Percentiles rank a stretch among this genome's conserved stretches.
These are phyloP conservation scores for Pseudonitzschia multiseries DNA, from an alignment of 108 stramenopile species.

Conservation along the genomic window DNA sequence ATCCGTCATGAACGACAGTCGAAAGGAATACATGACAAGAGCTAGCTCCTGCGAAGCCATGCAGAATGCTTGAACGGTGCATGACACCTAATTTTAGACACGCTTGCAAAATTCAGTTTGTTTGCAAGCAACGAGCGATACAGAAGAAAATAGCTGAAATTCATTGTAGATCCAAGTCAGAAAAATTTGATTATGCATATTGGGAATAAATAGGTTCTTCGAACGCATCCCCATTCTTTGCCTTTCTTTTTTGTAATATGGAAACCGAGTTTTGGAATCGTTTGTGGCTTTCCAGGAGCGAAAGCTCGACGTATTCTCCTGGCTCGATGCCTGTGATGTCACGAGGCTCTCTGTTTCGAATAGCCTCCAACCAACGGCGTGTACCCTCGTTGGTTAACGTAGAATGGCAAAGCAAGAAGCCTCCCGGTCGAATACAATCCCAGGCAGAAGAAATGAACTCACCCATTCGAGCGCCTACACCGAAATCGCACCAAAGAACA, in stretches of 20 bases:
- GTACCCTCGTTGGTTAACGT: conserved; percentile 77
- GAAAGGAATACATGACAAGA: conserved; percentile 1
- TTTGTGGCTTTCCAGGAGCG: conserved; percentile 78
- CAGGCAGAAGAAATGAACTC: conserved; percentile 62
- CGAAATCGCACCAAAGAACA: conserved; percentile 88
- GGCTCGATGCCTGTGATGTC: conserved; percentile 63
- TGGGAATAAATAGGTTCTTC: conserved; percentile 72
- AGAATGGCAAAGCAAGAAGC: conserved; percentile 75
- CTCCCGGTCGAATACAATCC: conserved; percentile 69
- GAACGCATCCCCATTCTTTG: conserved; percentile 22
- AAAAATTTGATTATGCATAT: conserved; percentile 50
- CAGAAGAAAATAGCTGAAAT: background rate
- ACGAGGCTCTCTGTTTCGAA: conserved; percentile 32
- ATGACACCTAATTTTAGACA: background rate
- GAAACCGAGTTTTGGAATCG: conserved; percentile 73
- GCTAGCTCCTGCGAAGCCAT: conserved; percentile 28
- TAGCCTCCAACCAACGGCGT: conserved; percentile 67
- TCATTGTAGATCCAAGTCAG: background rate
- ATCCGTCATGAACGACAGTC: conserved; percentile 67
- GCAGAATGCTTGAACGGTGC: background rate
- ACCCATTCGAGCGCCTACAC: conserved; percentile 70
- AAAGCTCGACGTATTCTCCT: conserved; percentile 61
- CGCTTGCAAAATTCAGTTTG: background rate
- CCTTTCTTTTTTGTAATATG: conserved; percentile 67
- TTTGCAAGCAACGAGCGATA: background rate